phyloP scores from a whole-genome alignment of 2,329 filamentous ascomycete species.

The Cytospora piceae region DNA sequence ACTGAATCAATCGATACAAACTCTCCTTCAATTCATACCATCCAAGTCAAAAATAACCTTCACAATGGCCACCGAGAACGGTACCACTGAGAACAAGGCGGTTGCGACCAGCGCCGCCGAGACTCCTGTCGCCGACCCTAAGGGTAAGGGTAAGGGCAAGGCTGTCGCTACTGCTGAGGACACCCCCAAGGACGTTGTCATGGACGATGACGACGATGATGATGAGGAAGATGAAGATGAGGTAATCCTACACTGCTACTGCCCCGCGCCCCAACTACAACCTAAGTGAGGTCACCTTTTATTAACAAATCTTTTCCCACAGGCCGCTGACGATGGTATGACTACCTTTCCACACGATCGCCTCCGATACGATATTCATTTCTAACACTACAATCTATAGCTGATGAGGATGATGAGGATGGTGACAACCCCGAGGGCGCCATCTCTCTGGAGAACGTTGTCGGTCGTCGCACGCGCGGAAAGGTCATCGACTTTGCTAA shows the following conservation, averaged over 20 bases:
- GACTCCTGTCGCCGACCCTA: constrained; percentile 53
- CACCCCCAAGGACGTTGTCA: constrained; percentile 61
- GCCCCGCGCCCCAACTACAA: background rate
- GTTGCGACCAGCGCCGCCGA: constrained; percentile 37
- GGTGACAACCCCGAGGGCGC: constrained; percentile 86
- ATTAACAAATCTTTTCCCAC: constrained; percentile 32
- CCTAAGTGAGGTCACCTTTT: constrained; percentile 11
- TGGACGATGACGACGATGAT: constrained; percentile 76
- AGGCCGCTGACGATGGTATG: constrained; percentile 41
- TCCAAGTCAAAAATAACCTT: constrained; percentile 30
- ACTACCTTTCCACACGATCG: constrained; percentile 19
- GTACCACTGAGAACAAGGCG: constrained; percentile 49
- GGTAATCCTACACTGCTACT: constrained; percentile 33
- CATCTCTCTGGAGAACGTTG: constrained; percentile 89
- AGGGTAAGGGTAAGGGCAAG: constrained; percentile 96
- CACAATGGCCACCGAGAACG: constrained; percentile 56
- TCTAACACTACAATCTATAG: constrained; percentile 27
- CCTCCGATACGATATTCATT: constrained; percentile 21
- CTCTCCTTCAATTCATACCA: constrained; percentile 15
- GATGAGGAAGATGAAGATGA: constrained; percentile 66
- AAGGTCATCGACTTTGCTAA: constrained; percentile 92
- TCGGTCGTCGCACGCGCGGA: constrained; percentile 87
- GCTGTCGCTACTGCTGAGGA: constrained; percentile 57
- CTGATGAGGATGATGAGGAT: constrained; percentile 63
- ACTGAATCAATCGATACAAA: background rate